phyloP scores from a whole-genome alignment of 345 rosid species.

The Garcia nutans region DNA sequence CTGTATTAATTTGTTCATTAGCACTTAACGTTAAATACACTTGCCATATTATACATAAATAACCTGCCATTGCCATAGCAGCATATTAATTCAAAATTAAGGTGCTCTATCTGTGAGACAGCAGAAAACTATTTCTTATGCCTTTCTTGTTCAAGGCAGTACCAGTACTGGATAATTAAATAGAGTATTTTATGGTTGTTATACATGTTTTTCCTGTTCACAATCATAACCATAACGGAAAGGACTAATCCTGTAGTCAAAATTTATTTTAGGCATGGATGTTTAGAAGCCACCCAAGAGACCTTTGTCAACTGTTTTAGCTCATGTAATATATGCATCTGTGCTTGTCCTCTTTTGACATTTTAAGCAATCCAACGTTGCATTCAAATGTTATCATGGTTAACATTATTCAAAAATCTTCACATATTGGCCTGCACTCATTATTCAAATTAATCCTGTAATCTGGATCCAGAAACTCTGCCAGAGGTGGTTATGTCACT shows the following conservation, averaged over 20 bases:
- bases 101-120: background rate
- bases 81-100: background rate
- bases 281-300: background rate
- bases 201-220: background rate
- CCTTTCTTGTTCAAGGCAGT: too few species aligned
- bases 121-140: background rate
- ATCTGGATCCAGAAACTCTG: slow-evolving; percentile 60
- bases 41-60: background rate
- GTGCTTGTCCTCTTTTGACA: background rate
- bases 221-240: background rate
- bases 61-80: background rate
- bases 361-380: background rate
- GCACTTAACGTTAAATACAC: background rate
- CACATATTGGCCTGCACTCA: background rate
- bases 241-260: background rate
- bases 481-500: slow-evolving; percentile 55
- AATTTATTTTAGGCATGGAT: background rate
- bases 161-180: background rate
- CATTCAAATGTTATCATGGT: background rate
- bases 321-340: too few species aligned
- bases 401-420: background rate
- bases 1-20: too few species aligned
- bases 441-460: slow-evolving; percentile 16
- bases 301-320: background rate
- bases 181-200: background rate